Evolutionary conservation across 2,329 filamentous ascomycete genomes (phyloP), one percentile per base, ranked within the genome.

Genomic region (Fusarium odoratissimum): DNA sequence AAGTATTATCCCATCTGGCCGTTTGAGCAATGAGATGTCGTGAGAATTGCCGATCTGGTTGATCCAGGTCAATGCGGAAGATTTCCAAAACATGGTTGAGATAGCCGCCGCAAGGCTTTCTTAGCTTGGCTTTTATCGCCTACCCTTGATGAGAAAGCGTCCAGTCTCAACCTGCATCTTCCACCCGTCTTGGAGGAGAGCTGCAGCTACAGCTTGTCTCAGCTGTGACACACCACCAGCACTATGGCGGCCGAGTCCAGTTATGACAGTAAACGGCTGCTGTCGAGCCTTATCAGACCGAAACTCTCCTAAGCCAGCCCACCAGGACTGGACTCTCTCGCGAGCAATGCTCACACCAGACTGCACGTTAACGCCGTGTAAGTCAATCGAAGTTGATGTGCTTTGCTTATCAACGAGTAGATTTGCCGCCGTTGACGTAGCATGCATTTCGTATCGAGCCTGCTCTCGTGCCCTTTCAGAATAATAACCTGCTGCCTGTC

Each of bases 301-400:
- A 54, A 86, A 85, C 77, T 95, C 92, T 2, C 93, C 93, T 13
- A 94, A 83, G 0, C 83, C 82, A 23, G 89, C 84, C 95, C 95
- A 98, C 95, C 95, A 98, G 14, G 79, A 80, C 72, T 88, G 86
- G 1, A 93, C 91, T 41, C 87, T 87, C 51, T 91, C 86, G 35
- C 88, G 87, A 3, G 93, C 91, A 72, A 98, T 97, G 6, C 93
- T 87, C 35, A 95, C 90, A 3, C 93, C 95, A 79, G 97, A 93
- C 54, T 90, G 86, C 3, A 98, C 95, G 48, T 87, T 91, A 9
- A 97, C 90, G 10, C 94, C 94, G 80, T 98, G 95, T 31, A 98
- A 84, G 80, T 98, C 95, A 12, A 97, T 85, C 25, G 86, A 84
- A 2, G 82, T 85, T 3, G 80, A 67, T 0, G 86, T 87, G 56